Base-by-base conservation (phyloP, 176 grass and related monocot species). In the Hsuehochloa calcarea region DNA sequence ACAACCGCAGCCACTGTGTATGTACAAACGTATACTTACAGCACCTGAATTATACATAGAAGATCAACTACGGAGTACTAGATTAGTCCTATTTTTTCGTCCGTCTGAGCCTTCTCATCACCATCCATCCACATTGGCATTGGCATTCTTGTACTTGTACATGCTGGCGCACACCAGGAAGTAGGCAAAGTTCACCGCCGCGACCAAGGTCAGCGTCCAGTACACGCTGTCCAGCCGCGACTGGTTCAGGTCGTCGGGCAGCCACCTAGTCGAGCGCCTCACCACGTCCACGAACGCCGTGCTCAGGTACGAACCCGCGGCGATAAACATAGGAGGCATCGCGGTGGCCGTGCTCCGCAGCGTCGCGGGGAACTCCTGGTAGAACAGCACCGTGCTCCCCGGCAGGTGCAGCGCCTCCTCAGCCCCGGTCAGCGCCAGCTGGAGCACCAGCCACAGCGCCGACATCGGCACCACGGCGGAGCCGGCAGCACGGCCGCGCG, bases 281-380 rank as follows among this genome's bases (percentile, higher is more conserved):
- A 87, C 38, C 10, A 39, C 31, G 27, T 65, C 67, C 3, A 90
- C 60, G 29, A 83, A 14, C 14, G 41, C 73, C 7, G 84, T 80
- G 68, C 89, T 90, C 37, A 87, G 45, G 75, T 84, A 91, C 16
- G 39, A 80, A 0, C 80, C 89, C 14, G 43, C 17, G 3, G 84
- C 84, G 8, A 87, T 37, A 74, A 49, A 29, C 80, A 87, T 25
- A 12, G 79, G 49, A 12, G 77, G n/a, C 84, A 90, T 79, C 67
- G 79, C 89, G 8, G 84, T 79, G 35, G 80, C 73, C 26, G 80
- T 87, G 89, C 74, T 84, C 27, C 74, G 84, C 64, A 90, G 79
- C 79, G 78, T 0, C 47, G 14, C 27, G 0, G 87, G 82, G 68
- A 89, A 81, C 61, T 85, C 82, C 68, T 59, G 68, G 62, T 81